phyloP scores from a whole-genome alignment of 148 eudicot genomes.

The Pharnaceum exiguum region DNA sequence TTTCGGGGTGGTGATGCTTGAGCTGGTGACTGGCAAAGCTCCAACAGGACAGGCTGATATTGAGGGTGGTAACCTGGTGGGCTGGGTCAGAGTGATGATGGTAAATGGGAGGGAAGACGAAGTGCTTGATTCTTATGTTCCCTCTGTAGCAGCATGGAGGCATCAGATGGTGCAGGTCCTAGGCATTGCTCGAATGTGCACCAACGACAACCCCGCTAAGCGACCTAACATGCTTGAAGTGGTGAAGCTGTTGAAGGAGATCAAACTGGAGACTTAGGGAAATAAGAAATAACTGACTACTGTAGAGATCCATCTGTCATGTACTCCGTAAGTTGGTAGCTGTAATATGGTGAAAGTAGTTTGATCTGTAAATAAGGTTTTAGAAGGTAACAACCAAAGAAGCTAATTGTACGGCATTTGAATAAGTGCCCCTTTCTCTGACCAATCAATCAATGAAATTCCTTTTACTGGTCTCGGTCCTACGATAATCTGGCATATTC shows the following conservation, averaged over 20 bases:
- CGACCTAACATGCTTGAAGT: constrained; percentile 82
- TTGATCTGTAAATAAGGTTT: constrained; percentile 19
- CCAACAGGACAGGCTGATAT: constrained; percentile 81
- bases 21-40: constrained; percentile 74
- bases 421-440: constrained; percentile 3
- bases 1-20: constrained; percentile 92
- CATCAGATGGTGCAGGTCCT: constrained; percentile 70
- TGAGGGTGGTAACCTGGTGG: constrained; percentile 94
- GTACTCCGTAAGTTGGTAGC: background rate
- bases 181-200: constrained; percentile 60
- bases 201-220: constrained; percentile 64
- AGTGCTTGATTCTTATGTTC: constrained; percentile 48
- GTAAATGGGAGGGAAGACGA: constrained; percentile 50
- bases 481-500: background rate
- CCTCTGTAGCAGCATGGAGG: constrained; percentile 31
- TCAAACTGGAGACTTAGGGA: constrained; percentile 23
- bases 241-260: constrained; percentile 58
- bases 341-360: constrained; percentile 8
- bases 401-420: constrained; percentile 19
- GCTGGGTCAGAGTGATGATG: constrained; percentile 80
- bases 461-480: background rate
- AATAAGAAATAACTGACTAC: background rate
- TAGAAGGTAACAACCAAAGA: background rate
- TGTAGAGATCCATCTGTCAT: background rate
- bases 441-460: constrained; percentile 17